A percentile compares a stretch with the other conserved stretches of the same genome.
Conservation (phyloP, 305 asterid genomes). For the Fraxinus sp. region DNA sequence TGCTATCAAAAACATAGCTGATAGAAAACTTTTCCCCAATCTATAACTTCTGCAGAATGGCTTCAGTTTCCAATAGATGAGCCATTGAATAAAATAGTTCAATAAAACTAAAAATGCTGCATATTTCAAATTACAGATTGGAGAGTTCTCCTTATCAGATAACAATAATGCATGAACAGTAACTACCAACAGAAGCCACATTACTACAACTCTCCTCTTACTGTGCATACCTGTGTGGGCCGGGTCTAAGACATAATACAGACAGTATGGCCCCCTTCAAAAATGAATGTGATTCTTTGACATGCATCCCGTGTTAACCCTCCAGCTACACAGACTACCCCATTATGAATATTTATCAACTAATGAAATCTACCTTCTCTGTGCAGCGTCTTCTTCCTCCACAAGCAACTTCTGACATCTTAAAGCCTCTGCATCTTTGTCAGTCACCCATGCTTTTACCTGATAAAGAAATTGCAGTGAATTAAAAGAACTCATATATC, state of each 20-base stretch:
- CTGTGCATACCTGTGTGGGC: not conserved
- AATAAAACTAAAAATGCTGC: not conserved
- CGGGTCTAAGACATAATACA: not conserved
- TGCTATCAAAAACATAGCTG: not conserved
- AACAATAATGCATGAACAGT: not conserved
- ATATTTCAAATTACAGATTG: not conserved
- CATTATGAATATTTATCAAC: not conserved
- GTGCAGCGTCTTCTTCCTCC: slow-evolving; percentile 96
- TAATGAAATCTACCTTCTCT: slow-evolving; percentile 54
- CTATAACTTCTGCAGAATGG: not conserved
- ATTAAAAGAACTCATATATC: not conserved
- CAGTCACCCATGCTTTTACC: slow-evolving; percentile 92
- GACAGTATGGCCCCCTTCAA: not conserved
- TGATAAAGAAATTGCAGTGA: slow-evolving; percentile 32
- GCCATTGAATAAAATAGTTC: not conserved
- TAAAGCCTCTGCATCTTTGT: slow-evolving; percentile 92
- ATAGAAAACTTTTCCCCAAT: not conserved
- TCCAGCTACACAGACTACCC: not conserved
- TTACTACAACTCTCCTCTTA: not conserved
- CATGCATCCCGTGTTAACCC: not conserved
- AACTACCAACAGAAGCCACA: not conserved
- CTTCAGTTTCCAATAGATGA: not conserved
- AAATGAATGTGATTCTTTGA: not conserved
- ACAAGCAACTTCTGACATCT: slow-evolving; percentile 92
- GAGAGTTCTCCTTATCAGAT: not conserved